These are phyloP conservation scores for Chiua virens DNA, from an alignment of 768 basidiomycete genomes.

Conservation along the genomic window DNA sequence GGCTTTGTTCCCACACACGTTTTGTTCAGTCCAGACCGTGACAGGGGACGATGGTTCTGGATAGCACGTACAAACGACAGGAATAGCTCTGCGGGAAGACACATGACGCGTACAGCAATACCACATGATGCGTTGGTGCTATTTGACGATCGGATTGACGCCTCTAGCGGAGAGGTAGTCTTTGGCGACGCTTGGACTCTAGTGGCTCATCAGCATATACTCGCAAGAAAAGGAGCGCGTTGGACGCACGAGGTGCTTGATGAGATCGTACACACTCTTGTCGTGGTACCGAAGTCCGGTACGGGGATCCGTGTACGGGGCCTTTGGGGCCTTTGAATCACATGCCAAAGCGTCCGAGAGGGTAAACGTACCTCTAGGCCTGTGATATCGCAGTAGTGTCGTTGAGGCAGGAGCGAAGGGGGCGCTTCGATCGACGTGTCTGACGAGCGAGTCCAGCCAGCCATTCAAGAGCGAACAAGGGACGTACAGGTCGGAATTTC, in stretches of 20 bases:
- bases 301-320: constrained; percentile 80
- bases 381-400: constrained; percentile 84
- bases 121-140: too few species aligned
- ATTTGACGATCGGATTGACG: constrained; percentile 50
- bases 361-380: constrained; percentile 62
- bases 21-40: too few species aligned
- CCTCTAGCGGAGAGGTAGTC: constrained; percentile 67
- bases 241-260: constrained; percentile 65
- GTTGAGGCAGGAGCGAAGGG: constrained; percentile 74
- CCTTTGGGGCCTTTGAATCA: constrained; percentile 38
- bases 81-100: too few species aligned
- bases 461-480: background rate
- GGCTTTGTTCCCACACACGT: too few species aligned
- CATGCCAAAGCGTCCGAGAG: background rate
- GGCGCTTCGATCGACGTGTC: constrained; percentile 84
- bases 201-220: background rate
- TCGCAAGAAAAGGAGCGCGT: too few species aligned
- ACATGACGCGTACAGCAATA: background rate
- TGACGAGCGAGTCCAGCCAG: too few species aligned
- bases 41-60: too few species aligned
- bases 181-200: constrained; percentile 72
- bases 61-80: too few species aligned
- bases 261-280: constrained; percentile 82
- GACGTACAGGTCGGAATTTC: constrained; percentile 72
- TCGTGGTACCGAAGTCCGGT: constrained; percentile 82